Evolutionary conservation across 2,329 filamentous ascomycete species (phyloP).

Genomic region (Paradendryphiella salina): DNA sequence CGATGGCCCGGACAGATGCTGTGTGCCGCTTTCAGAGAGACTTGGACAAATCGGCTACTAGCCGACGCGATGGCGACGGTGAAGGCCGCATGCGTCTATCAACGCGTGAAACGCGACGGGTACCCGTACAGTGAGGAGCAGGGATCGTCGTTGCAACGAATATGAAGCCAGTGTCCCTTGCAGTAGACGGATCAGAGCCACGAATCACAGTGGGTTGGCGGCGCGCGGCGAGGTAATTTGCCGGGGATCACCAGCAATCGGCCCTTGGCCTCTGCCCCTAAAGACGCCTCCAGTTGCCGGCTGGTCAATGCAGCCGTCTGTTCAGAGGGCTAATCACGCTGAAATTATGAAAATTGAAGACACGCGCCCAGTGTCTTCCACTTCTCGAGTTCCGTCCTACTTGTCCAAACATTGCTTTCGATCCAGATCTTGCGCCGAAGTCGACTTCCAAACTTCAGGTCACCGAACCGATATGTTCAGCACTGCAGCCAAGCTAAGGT

Average conservation of each 20-base stretch:
- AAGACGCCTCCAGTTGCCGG: slow-evolving; percentile 15
- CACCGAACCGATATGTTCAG: slow-evolving; percentile 23
- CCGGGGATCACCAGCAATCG: slow-evolving; percentile 10
- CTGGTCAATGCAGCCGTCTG: slow-evolving; percentile 25
- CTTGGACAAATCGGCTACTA: background rate
- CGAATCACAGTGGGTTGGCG: slow-evolving; percentile 14
- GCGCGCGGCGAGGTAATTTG: slow-evolving; percentile 11
- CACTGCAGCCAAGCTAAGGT: slow-evolving; percentile 26
- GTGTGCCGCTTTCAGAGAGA: too few species aligned
- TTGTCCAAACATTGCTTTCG: slow-evolving; percentile 6
- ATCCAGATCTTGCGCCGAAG: background rate
- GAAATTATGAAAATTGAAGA: slow-evolving; percentile 21
- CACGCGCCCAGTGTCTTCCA: slow-evolving; percentile 24
- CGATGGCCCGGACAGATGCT: background rate
- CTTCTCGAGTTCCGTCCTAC: slow-evolving; percentile 21
- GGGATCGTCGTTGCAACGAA: slow-evolving; percentile 11
- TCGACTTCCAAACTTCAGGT: background rate
- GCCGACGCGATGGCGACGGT: background rate
- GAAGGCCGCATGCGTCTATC: background rate
- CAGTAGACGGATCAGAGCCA: slow-evolving; percentile 8
- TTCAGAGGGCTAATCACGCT: slow-evolving; percentile 26
- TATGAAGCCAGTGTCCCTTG: slow-evolving; percentile 17
- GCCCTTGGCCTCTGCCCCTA: slow-evolving; percentile 24
- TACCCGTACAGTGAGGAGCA: slow-evolving; percentile 9
- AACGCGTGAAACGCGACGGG: slow-evolving; percentile 5